Base-by-base conservation (phyloP, 768 basidiomycete species). In the Psilocybe cubensis region DNA sequence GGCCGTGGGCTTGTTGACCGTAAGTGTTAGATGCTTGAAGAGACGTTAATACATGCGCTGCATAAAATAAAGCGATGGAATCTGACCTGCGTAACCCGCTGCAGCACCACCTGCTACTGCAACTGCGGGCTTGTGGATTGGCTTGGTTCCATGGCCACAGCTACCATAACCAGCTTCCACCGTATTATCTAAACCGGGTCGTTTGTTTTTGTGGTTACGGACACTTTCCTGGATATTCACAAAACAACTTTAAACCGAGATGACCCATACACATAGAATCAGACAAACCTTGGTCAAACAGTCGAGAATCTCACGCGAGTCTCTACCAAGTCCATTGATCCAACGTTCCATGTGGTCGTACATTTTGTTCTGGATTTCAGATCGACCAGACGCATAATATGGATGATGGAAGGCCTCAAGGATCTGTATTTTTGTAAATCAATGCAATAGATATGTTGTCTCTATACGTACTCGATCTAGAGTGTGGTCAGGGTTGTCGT, bases 371-470 rank as follows among this genome's bases (percentile, higher is more conserved):
- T 89, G 87, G 53, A 88, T 82, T 29, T 72, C 68, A 14, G 83
- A 85, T 25, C 68, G 68, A 3, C 82, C 81, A 38, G 71, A 76
- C 44, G 81, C 81, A 67, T 84, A 89, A 68, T 84, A 87, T 6
- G 87, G 87, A 66, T 88, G 88, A 65, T 89, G 86, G 76, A 89
- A 86, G 4, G 85, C 83, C 61, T 86, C 79, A 3, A 88, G 75
- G 56, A 87, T 81, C 80, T 79, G 24, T 8, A 40, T 31, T 17
- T 21, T 21, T 31, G 29, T 27, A 25, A 31, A 14, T 38, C 9
- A 4, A 23, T 25, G 31, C 27, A 17, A n/a, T 20, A 28, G 53
- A 12, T 8, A 10, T 14, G 33, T 18, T 23, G 29, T 6, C 12
- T n/a, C n/a, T n/a, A n/a, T n/a, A 63, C 70, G 45, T 45, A 82